Conservation (phyloP, 1,139 yeast species). For the Kodamaea plutei region DNA sequence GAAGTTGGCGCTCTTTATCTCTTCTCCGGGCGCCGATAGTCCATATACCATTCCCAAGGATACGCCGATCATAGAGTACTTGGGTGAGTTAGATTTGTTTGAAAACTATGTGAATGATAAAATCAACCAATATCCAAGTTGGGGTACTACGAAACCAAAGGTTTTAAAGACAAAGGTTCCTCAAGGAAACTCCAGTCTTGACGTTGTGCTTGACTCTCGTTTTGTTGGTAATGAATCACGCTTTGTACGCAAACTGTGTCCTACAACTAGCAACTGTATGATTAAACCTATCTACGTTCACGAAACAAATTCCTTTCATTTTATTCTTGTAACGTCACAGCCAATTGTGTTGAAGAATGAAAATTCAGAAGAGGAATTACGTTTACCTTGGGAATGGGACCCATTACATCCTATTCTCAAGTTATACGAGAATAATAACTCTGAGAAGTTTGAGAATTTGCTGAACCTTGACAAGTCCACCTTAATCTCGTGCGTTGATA, state of each 20-base stretch:
- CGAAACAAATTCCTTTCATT: conserved; percentile 43
- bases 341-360: conserved; percentile 39
- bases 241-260: conserved; percentile 73
- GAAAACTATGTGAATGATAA: conserved; percentile 59
- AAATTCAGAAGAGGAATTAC: conserved; percentile 50
- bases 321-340: conserved; percentile 55
- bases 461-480: conserved; percentile 48
- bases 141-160: conserved; percentile 83
- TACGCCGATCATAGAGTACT: conserved; percentile 56
- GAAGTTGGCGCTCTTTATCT: conserved; percentile 59
- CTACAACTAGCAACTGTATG: conserved; percentile 60
- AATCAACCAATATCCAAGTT: conserved; percentile 70
- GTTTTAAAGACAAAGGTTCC: conserved; percentile 49
- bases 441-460: conserved; percentile 46
- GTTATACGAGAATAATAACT: conserved; percentile 32
- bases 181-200: conserved; percentile 27
- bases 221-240: conserved; percentile 73
- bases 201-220: conserved; percentile 73
- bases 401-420: conserved; percentile 64
- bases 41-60: conserved; percentile 38
- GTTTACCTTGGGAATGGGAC: conserved; percentile 91
- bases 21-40: conserved; percentile 14
- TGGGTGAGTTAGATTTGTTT: conserved; percentile 71
- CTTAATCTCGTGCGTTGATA: conserved; percentile 58
- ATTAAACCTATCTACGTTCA: conserved; percentile 52